These are phyloP conservation scores for Platanthera guangdongensis DNA, from an alignment of 106 monocot genomes.

Conservation along the genomic window DNA sequence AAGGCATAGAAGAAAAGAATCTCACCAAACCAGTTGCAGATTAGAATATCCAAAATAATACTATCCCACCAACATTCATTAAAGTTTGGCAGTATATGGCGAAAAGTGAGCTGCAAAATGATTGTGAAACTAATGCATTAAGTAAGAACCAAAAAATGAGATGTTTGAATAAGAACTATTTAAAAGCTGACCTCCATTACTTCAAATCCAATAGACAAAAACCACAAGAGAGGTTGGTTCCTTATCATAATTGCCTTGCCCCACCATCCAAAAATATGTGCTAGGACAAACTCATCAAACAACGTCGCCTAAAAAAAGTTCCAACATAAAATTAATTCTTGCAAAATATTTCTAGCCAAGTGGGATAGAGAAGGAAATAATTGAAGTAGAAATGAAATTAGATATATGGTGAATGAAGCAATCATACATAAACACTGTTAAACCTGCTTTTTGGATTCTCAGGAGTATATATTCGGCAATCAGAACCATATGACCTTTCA, in stretches of 20 bases:
- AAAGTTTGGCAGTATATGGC: conserved; percentile 63
- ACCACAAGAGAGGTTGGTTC: conserved; percentile 56
- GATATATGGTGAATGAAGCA: conserved; percentile 26
- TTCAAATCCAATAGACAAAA: conserved; percentile 63
- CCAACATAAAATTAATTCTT: conserved; percentile 8
- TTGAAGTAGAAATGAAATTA: not conserved
- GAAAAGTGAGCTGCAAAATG: conserved; percentile 50
- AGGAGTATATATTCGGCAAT: conserved; percentile 65
- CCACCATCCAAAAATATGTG: conserved; percentile 79
- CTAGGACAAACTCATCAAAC: conserved; percentile 67
- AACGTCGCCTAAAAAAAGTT: conserved; percentile 41
- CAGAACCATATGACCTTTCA: conserved; percentile 55
- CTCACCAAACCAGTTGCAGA: conserved; percentile 69
- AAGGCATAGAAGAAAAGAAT: not conserved
- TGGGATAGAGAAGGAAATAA: not conserved
- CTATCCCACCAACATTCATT: conserved; percentile 81
- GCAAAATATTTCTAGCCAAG: not conserved
- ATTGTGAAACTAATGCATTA: not conserved
- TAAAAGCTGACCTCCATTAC: conserved; percentile 43
- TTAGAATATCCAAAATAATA: conserved; percentile 45
- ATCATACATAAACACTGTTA: conserved; percentile 71
- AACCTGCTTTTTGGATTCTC: conserved; percentile 65
- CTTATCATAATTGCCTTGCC: conserved; percentile 69
- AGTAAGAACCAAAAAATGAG: not conserved
- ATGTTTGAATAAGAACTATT: not conserved